A percentile compares a stretch with the other conserved stretches of the same genome.
These are phyloP conservation scores for Pestalotiopsis sp. DNA, from an alignment of 2,329 filamentous ascomycete genomes.

Conservation along the genomic window DNA sequence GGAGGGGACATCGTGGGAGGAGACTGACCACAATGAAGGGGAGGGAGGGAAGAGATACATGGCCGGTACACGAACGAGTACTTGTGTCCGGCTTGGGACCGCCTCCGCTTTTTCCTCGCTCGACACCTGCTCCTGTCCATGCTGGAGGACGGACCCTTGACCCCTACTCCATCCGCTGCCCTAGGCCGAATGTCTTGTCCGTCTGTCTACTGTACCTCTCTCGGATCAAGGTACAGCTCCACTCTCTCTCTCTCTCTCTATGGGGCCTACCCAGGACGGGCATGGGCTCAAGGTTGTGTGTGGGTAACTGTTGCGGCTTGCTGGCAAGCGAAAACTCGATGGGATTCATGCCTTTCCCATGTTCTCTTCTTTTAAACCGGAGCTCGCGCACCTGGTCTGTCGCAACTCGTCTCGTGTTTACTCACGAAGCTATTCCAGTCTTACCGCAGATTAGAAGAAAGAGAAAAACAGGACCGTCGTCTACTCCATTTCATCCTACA, in stretches of 20 bases:
- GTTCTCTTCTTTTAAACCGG: slow-evolving; percentile 13
- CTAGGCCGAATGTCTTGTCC: slow-evolving; percentile 1
- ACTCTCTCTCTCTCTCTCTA: neutral
- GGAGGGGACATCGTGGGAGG: neutral
- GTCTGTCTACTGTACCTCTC: neutral
- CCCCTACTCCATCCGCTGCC: slow-evolving; percentile 8
- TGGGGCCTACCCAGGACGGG: slow-evolving; percentile 8
- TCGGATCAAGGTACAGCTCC: slow-evolving; percentile 10
- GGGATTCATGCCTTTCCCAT: slow-evolving; percentile 18
- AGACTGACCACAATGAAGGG: neutral
- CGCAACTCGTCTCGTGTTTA: slow-evolving; percentile 4
- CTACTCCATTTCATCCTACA: slow-evolving; percentile 12
- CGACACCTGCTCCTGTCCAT: neutral
- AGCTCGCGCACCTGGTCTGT: slow-evolving; percentile 7
- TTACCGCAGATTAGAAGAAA: neutral
- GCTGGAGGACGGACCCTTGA: slow-evolving; percentile 1
- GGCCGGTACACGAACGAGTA: neutral
- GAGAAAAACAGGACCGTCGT: neutral
- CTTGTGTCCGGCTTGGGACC: neutral
- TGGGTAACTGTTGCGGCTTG: slow-evolving; percentile 11
- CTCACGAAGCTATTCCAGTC: slow-evolving; percentile 4
- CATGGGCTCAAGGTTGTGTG: slow-evolving; percentile 5
- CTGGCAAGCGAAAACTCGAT: slow-evolving; percentile 17
- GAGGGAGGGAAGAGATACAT: slow-evolving; percentile 6
- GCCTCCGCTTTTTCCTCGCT: neutral